Evolutionary conservation across 2,329 filamentous ascomycete species (phyloP), one percentile per base, ranked within the genome.

Genomic region (Truncatella angustata): DNA sequence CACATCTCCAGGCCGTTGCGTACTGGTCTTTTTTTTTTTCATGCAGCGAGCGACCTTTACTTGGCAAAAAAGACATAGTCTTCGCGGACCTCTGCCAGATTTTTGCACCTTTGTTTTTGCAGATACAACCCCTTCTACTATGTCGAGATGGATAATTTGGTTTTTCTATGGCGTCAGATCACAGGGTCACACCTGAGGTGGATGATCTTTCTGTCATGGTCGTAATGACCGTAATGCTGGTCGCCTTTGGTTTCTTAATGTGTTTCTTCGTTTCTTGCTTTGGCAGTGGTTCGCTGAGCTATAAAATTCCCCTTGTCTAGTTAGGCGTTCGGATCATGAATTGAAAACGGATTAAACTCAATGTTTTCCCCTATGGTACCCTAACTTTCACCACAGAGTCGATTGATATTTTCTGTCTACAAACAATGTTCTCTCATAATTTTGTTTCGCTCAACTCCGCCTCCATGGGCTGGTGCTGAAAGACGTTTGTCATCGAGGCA

Each of bases 41-140:
- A 9, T 12, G 20, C 18, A 9, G 37, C 37, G 3, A 16, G 34
- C 11, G 32, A 36, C 49, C 34, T 18, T 34, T 26, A 50, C 50
- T 50, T 30, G 39, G 46, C 52, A 46, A 46, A 46, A 24, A 32
- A 36, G 48, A 24, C 26, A 49, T 49, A 42, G 53, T 55, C 53
- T 55, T 55, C 46, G 37, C 53, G 50, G 50, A 55, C 53, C 53
- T 53, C 53, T 50, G 43, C 53, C 53, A 50, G 46, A 50, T 55
- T 35, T n/a, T 55, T 51, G 20, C 28, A 26, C 24, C 43, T 55
- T 52, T 52, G 42, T 44, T 47, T 49, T 43, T 37, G 39, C 42
- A 26, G 49, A 18, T 46, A 46, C 49, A 24, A 26, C 12, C 11
- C 26, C 42, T 49, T 49, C 30, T 34, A 30, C 49, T 30, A 23